Evolutionary conservation across 768 basidiomycete species (phyloP).

Genomic region (Gymnopilus junonius): DNA sequence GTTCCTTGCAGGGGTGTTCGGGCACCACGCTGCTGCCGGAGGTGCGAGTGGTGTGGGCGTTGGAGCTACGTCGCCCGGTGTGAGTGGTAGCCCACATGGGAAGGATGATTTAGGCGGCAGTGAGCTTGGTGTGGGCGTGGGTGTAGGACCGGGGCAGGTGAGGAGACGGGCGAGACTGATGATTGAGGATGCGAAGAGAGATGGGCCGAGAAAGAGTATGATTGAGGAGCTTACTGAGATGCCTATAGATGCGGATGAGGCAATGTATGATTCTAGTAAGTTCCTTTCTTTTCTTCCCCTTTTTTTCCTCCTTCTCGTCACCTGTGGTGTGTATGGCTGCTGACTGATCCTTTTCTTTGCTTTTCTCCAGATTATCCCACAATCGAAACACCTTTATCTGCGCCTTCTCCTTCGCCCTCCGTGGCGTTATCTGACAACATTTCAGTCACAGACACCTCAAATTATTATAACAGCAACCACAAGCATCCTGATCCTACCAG

Average conservation of each 20-base stretch:
- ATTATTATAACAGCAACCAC: not conserved
- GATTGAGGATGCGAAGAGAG: constrained; percentile 62
- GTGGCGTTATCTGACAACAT: constrained; percentile 35
- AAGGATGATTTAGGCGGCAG: constrained; percentile 22
- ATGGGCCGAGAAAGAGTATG: constrained; percentile 37
- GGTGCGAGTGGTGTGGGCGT: constrained; percentile 33
- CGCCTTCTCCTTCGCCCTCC: constrained; percentile 39
- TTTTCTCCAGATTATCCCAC: constrained; percentile 43
- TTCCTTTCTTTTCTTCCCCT: constrained; percentile 4
- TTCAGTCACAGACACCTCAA: constrained; percentile 15
- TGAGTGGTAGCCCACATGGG: constrained; percentile 32
- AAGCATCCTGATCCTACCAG: too few relatives aligned
- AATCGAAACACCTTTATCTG: constrained; percentile 50
- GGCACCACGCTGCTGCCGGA: constrained; percentile 47
- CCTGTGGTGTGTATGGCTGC: too few relatives aligned
- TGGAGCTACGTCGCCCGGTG: constrained; percentile 11
- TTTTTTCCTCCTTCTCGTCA: not conserved
- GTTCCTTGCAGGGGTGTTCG: constrained; percentile 93
- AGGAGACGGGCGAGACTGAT: constrained; percentile 50
- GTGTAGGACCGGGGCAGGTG: constrained; percentile 1
- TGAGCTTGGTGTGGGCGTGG: not conserved
- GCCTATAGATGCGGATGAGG: constrained; percentile 18
- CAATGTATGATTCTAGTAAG: constrained; percentile 21
- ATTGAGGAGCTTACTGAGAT: constrained; percentile 29
- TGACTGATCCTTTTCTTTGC: constrained; percentile 6